Conservation (phyloP, 441 rosid species). For the Populus hybrid region DNA sequence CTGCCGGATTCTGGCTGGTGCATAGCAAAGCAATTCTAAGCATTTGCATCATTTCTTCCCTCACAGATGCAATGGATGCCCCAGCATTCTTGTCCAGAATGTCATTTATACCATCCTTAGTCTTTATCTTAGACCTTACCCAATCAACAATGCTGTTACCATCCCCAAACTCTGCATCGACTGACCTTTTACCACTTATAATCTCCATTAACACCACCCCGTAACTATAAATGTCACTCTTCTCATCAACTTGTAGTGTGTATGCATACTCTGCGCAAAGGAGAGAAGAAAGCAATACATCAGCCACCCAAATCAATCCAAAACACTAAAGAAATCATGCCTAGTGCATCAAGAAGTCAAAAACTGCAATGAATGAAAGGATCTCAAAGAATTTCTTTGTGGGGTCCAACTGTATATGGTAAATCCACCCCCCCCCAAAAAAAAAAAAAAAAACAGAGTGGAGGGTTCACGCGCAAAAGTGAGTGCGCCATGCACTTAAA, state of each 20-base stretch:
- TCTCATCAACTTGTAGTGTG: constrained; percentile 87
- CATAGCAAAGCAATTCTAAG: constrained; percentile 79
- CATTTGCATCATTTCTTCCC: constrained; percentile 92
- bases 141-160: constrained; percentile 94
- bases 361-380: constrained; percentile 22
- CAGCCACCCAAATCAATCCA: not conserved
- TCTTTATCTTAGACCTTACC: constrained; percentile 74
- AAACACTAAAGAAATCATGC: not conserved
- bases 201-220: constrained; percentile 92
- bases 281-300: not conserved
- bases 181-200: constrained; percentile 69
- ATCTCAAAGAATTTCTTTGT: constrained; percentile 5
- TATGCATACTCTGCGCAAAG: constrained; percentile 73
- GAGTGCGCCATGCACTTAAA: constrained; percentile 10
- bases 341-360: constrained; percentile 16
- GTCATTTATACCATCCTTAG: constrained; percentile 51
- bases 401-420: constrained; percentile 18
- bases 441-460: not conserved
- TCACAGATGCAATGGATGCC: constrained; percentile 51
- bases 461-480: constrained; percentile 27
- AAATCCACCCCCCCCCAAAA: not conserved
- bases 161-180: constrained; percentile 88
- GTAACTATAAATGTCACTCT: constrained; percentile 89
- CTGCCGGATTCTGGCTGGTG: constrained; percentile 71
- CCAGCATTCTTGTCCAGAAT: constrained; percentile 72